Conservation (phyloP, 352 stramenopile genomes). For the Globisporangium nagaii region DNA sequence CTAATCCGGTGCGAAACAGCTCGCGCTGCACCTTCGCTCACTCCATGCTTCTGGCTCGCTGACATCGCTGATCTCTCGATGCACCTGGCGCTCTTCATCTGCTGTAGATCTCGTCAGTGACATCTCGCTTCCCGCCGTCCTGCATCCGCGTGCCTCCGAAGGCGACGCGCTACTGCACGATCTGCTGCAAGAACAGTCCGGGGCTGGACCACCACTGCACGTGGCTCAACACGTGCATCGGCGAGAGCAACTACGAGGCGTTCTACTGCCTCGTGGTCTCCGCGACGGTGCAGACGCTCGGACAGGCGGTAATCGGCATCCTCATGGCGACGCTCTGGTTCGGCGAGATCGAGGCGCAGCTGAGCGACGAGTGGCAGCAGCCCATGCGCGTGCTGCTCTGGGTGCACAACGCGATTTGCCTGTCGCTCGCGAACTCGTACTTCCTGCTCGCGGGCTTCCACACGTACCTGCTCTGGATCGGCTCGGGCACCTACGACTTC, state of each 20-base stretch:
- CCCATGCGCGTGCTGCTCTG: constrained; percentile 54
- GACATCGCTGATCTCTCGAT: background rate
- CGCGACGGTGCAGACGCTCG: constrained; percentile 45
- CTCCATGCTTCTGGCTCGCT: too few relatives aligned
- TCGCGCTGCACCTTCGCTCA: too few relatives aligned
- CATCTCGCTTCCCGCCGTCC: constrained; percentile 16
- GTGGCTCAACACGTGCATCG: constrained; percentile 86
- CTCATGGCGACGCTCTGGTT: constrained; percentile 77
- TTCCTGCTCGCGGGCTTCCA: constrained; percentile 70
- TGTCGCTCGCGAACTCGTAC: constrained; percentile 64
- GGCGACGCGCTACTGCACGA: constrained; percentile 70
- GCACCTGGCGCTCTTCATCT: too few relatives aligned
- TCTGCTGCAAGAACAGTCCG: constrained; percentile 79
- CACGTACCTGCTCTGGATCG: constrained; percentile 63
- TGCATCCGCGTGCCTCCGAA: constrained; percentile 51
- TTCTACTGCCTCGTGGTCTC: constrained; percentile 77
- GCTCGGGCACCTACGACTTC: constrained; percentile 82
- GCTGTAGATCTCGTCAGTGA: constrained; percentile 26
- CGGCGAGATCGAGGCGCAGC: constrained; percentile 35
- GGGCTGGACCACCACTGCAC: constrained; percentile 84
- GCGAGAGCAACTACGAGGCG: constrained; percentile 76
- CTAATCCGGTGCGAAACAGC: constrained; percentile 26
- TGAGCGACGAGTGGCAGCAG: constrained; percentile 32
- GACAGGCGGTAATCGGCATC: constrained; percentile 66
- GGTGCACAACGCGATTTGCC: constrained; percentile 63